A percentile compares a stretch with the other conserved stretches of the same genome.
Evolutionary conservation across 1,284 basidiomycete genomes (phyloP).

Genomic region (Anthracocystis walkeri): DNA sequence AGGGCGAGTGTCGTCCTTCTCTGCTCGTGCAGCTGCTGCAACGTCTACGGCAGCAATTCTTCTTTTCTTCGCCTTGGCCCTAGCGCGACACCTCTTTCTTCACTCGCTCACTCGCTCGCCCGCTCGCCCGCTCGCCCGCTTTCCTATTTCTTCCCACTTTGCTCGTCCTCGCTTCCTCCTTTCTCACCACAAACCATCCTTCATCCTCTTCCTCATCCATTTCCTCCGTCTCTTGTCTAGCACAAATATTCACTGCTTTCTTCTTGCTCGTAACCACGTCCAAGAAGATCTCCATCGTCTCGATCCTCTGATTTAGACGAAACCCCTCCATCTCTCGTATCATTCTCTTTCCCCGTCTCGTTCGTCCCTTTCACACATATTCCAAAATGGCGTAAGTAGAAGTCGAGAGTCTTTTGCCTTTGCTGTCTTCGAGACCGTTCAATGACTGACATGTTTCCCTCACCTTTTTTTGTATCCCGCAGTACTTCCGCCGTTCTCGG

Average conservation of each 20-base stretch:
- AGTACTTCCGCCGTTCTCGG: conserved; percentile 75
- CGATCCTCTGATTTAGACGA: conserved; percentile 18
- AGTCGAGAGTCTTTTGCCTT: background rate
- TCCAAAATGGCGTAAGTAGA: conserved; percentile 46
- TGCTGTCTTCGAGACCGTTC: background rate
- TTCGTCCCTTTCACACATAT: conserved; percentile 16
- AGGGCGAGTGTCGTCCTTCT: conserved; percentile 8
- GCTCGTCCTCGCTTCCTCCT: background rate
- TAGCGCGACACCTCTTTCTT: conserved; percentile 23
- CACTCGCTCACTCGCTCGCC: background rate
- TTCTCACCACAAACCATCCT: conserved; percentile 21
- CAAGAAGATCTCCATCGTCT: conserved; percentile 20
- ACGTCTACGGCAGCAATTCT: conserved; percentile 15
- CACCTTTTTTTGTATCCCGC: background rate
- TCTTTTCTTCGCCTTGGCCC: conserved; percentile 12
- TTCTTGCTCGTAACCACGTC: conserved; percentile 32
- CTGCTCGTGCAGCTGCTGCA: conserved; percentile 10
- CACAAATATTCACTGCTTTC: background rate
- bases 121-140: conserved; percentile 8
- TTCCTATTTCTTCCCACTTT: conserved; percentile 31
- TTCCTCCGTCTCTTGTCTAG: conserved; percentile 4
- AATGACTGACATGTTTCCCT: conserved; percentile 1
- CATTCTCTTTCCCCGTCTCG: conserved; percentile 23
- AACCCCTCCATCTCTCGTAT: background rate
- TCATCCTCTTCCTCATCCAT: conserved; percentile 10